phyloP scores from a whole-genome alignment of 1,284 basidiomycete genomes.

The Sporisorium exsertum region DNA sequence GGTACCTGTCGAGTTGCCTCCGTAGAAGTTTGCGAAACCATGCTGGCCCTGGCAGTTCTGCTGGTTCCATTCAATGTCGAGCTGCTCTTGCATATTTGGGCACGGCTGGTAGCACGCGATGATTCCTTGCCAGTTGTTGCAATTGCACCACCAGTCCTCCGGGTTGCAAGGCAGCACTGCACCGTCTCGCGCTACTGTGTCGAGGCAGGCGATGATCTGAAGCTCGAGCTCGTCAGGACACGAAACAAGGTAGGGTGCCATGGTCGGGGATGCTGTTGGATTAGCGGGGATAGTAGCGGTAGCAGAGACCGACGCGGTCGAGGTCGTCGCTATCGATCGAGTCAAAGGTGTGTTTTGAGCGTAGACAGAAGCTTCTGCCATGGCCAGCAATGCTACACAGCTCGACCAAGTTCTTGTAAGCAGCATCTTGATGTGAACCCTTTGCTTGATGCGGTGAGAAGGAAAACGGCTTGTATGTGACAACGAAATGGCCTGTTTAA shows the following conservation, averaged over 20 bases:
- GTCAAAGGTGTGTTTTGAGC: conserved; percentile 16
- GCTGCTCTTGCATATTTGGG: conserved; percentile 23
- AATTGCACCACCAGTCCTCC: conserved; percentile 36
- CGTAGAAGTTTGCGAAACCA: conserved; percentile 19
- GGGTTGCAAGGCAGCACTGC: conserved; percentile 32
- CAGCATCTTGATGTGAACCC: neutral
- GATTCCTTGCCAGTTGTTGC: conserved; percentile 35
- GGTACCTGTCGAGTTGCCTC: conserved; percentile 22
- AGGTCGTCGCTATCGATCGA: neutral
- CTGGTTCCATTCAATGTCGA: conserved; percentile 32
- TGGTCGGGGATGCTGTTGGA: conserved; percentile 11
- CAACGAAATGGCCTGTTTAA: neutral
- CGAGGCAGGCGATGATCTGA: conserved; percentile 24
- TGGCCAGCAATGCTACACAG: conserved; percentile 7
- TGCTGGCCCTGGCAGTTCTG: conserved; percentile 33
- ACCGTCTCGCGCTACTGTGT: conserved; percentile 29
- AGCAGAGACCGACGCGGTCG: conserved; percentile 9
- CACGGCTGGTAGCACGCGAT: conserved; percentile 31
- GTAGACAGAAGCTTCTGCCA: neutral
- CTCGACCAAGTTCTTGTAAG: conserved; percentile 12
- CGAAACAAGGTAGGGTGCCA: conserved; percentile 18
- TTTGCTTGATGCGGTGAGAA: conserved; percentile 1
- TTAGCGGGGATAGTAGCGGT: conserved; percentile 9
- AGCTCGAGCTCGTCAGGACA: conserved; percentile 27
- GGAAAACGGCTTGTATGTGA: neutral